Evolutionary conservation across 192 early-diverging fungal species (phyloP), one percentile per base, ranked within the genome.

Genomic region (Coemansia furcata): DNA sequence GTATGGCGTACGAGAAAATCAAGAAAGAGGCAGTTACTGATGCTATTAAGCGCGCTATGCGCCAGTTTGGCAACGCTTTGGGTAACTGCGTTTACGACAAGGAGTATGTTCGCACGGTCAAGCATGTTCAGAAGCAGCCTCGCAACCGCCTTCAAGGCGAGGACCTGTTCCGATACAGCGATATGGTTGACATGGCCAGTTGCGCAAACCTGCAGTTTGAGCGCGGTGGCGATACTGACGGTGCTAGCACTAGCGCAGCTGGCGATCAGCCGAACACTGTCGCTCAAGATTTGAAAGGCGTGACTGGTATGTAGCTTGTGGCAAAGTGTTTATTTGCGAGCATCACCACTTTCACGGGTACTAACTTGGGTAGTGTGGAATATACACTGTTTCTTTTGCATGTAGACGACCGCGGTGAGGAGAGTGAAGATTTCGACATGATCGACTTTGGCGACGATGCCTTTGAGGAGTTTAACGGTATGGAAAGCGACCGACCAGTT

Each of bases 1-100:
- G 85, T 1, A 66, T 72, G 23, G 96, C 92, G 5, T 88, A 98
- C 46, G 92, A 95, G 68, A 98, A 97, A 76, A 92, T 91, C 21
- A 91, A 90, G 62, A 99, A 99, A 65, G 93, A 95, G 79, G 91
- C 97, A 1, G 82, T 85, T 0, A 98, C 95, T 0, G 97, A 99
- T 77, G 95, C 80, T 0, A 64, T 93, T 12, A 99, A 97, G 77
- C 85, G 95, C n/a, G 88, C 94, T 6, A 74, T 98, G 69, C 86
- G 90, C 3, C 76, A 82, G 47, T 97, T 97, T 76, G 97, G 97
- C 54, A 94, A 95, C 62, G 74, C 85, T 17, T 54, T 97, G 59
- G 92, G 95, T 12, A 91, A 93, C 69, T 94, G 94, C 66, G 74
- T 94, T 6, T 93, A 95, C 77, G 91, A 94, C 70, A 96, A 94